A percentile compares a stretch with the other conserved stretches of the same genome.
Evolutionary conservation across 164 flowering plant species (phyloP).

Genomic region (Dillenia suffruticosa): DNA sequence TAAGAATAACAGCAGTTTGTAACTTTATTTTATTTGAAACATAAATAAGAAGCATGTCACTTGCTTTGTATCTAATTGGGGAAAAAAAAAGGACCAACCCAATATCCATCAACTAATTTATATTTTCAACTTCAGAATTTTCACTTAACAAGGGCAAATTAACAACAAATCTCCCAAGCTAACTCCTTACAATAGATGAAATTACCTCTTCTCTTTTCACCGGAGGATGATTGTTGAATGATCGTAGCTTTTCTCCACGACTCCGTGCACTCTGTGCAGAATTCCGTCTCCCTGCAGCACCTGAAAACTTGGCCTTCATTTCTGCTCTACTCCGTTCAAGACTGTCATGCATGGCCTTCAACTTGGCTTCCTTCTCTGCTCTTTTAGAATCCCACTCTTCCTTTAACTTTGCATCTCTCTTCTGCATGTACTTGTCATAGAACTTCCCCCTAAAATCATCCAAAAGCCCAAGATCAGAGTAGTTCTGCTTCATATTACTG

Average conservation of each 20-base stretch:
- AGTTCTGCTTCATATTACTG: constrained; percentile 28
- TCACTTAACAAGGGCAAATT: no score
- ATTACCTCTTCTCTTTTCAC: constrained; percentile 70
- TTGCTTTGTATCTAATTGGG: no score
- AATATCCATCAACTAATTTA: no score
- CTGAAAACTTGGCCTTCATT: constrained; percentile 66
- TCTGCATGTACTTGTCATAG: constrained; percentile 78
- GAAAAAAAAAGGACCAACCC: no score
- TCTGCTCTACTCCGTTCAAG: constrained; percentile 77
- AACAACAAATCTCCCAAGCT: no score
- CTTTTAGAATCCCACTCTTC: constrained; percentile 75
- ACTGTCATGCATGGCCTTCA: constrained; percentile 87
- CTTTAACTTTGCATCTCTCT: constrained; percentile 78
- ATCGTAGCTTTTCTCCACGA: constrained; percentile 68
- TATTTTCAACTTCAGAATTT: no score
- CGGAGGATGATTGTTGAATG: constrained; percentile 44
- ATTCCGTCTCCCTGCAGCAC: constrained; percentile 44
- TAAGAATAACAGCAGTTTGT: no score
- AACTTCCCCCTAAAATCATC: constrained; percentile 74
- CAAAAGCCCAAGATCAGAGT: constrained; percentile 38
- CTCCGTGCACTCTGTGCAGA: constrained; percentile 43
- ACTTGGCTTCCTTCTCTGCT: constrained; percentile 80
- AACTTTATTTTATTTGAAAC: no score
- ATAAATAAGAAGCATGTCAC: no score
- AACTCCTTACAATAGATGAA: no score